phyloP scores from a whole-genome alignment of 1,284 basidiomycete genomes.

The Cryptococcus sp. region DNA sequence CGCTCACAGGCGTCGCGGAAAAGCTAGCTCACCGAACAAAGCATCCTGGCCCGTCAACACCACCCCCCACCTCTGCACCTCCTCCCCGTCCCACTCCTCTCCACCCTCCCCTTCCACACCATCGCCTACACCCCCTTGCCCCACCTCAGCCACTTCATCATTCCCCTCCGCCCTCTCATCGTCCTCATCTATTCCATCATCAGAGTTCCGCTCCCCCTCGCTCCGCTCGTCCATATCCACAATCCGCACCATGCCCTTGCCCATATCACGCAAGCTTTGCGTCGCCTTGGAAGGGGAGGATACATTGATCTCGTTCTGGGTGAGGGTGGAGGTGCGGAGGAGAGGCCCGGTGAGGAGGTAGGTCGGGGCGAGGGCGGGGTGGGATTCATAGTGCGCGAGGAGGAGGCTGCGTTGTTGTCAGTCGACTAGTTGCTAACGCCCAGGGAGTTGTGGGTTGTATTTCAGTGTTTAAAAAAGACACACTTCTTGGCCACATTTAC shows the following conservation, averaged over 20 bases:
- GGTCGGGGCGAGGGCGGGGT: conserved; percentile 26
- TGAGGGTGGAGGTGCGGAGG: conserved; percentile 22
- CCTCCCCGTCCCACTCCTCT: conserved; percentile 13
- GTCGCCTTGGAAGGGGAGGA: conserved; percentile 16
- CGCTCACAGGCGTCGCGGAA: not conserved
- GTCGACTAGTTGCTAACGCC: too few relatives aligned
- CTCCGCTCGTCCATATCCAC: conserved; percentile 45
- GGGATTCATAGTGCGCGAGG: conserved; percentile 19
- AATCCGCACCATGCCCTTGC: conserved; percentile 25
- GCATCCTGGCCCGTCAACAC: conserved; percentile 32
- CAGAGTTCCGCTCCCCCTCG: conserved; percentile 42
- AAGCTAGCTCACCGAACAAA: conserved; percentile 35
- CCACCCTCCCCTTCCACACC: conserved; percentile 10
- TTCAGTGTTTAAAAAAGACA: too few relatives aligned
- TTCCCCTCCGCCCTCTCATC: conserved; percentile 12
- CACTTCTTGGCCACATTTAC: conserved; percentile 45
- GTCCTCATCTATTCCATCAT: conserved; percentile 20
- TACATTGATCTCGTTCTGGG: conserved; percentile 15
- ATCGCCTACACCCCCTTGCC: conserved; percentile 5
- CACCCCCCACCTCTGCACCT: conserved; percentile 37
- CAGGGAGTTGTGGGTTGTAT: too few relatives aligned
- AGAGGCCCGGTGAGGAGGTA: conserved; percentile 43
- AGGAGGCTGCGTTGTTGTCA: conserved; percentile 26
- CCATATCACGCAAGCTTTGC: conserved; percentile 29
- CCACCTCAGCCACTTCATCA: conserved; percentile 20